Evolutionary conservation across 73 alveolate genomes (phyloP).

Genomic region (Stentor coeruleus): DNA sequence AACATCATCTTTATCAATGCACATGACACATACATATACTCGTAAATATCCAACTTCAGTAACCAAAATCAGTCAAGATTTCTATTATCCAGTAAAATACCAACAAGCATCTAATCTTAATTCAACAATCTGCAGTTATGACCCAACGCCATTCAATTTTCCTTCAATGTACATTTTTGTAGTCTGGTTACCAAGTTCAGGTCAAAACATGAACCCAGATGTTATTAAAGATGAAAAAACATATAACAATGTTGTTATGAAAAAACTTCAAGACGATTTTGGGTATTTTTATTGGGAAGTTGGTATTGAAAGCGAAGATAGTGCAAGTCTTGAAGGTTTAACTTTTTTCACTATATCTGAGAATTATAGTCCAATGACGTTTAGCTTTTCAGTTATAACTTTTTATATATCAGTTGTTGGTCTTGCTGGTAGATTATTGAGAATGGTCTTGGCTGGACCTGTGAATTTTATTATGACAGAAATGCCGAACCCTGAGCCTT

Average conservation of each 20-base stretch:
- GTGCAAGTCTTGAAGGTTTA: slow-evolving; percentile 32
- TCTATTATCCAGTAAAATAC: neutral
- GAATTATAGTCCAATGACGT: slow-evolving; percentile 34
- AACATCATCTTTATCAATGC: neutral
- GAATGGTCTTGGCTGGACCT: neutral
- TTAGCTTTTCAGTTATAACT: slow-evolving; percentile 44
- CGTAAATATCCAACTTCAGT: neutral
- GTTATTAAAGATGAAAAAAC: neutral
- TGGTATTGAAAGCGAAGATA: neutral
- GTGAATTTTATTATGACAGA: neutral
- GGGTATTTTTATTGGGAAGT: slow-evolving; percentile 6
- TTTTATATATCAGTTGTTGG: slow-evolving; percentile 61
- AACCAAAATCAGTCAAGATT: neutral
- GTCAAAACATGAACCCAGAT: neutral
- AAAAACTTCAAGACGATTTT: neutral
- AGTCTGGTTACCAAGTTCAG: slow-evolving; percentile 8
- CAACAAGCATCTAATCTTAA: neutral
- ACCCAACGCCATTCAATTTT: neutral
- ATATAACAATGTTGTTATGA: neutral
- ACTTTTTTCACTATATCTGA: slow-evolving; percentile 49
- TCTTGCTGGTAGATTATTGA: slow-evolving; percentile 42
- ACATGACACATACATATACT: neutral
- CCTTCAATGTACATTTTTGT: neutral
- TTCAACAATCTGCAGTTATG: neutral
- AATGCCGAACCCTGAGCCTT: slow-evolving; percentile 23